phyloP scores from a whole-genome alignment of 2,329 filamentous ascomycete genomes.

The Orbilia quercus region DNA sequence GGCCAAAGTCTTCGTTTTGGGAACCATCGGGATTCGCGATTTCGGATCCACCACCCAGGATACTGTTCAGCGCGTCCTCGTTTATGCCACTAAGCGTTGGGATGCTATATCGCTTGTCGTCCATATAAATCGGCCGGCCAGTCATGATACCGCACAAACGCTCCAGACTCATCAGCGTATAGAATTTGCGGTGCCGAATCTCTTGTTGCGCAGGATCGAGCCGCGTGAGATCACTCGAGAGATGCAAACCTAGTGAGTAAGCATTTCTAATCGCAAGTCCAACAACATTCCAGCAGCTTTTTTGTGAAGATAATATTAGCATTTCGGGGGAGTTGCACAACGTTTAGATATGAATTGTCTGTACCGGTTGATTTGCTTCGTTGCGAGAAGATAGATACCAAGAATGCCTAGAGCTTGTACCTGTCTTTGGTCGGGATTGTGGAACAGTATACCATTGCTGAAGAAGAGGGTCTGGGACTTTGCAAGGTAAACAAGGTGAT shows the following conservation, averaged over 20 bases:
- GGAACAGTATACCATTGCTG: constrained; percentile 57
- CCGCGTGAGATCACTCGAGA: constrained; percentile 57
- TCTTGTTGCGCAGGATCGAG: constrained; percentile 56
- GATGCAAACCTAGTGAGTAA: constrained; percentile 58
- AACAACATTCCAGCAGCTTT: constrained; percentile 59
- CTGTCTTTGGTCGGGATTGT: constrained; percentile 56
- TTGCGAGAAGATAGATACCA: constrained; percentile 59
- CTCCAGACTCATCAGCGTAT: constrained; percentile 55
- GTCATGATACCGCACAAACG: constrained; percentile 59
- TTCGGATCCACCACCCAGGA: constrained; percentile 25
- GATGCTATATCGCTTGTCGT: constrained; percentile 44
- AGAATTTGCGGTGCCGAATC: constrained; percentile 50
- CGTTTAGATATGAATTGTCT: constrained; percentile 4
- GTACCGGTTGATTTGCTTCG: constrained; percentile 58
- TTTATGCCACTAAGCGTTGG: constrained; percentile 38
- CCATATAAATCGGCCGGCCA: constrained; percentile 59
- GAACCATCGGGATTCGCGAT: neutral
- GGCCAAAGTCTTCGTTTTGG: constrained; percentile 4
- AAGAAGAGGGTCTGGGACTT: constrained; percentile 56
- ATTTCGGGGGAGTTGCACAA: neutral
- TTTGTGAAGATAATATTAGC: constrained; percentile 12
- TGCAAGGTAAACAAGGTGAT: constrained; percentile 57
- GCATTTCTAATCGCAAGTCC: constrained; percentile 58
- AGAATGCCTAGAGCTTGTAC: constrained; percentile 58
- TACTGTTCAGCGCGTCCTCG: constrained; percentile 35